Conservation (phyloP, 1,139 yeast genomes). For the Kluyveromyces sp. region DNA sequence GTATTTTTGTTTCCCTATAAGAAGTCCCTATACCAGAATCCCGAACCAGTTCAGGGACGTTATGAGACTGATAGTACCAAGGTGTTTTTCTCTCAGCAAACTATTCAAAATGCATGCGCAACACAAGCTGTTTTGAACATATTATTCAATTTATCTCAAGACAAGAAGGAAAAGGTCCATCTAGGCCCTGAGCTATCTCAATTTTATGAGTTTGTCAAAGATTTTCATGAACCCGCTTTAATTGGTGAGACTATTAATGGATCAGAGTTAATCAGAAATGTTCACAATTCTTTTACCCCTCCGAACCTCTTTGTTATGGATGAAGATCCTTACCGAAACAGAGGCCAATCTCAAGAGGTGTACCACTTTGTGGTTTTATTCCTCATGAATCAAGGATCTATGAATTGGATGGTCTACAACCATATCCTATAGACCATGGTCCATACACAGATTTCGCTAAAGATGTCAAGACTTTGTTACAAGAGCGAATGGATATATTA, state of each 20-base stretch:
- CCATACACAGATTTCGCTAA: constrained; percentile 40
- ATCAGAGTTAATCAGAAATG: constrained; percentile 49
- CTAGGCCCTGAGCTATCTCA: constrained; percentile 45
- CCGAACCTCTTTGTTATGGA: constrained; percentile 49
- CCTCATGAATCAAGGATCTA: constrained; percentile 43
- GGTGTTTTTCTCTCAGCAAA: constrained; percentile 58
- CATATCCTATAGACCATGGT: constrained; percentile 51
- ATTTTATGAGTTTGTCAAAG: constrained; percentile 45
- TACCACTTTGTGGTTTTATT: constrained; percentile 59
- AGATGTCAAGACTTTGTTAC: constrained; percentile 39
- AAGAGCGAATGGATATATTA: constrained; percentile 40
- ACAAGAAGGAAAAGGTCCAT: constrained; percentile 35
- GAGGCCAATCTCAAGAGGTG: constrained; percentile 38
- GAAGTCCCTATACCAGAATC: constrained; percentile 29
- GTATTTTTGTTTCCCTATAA: constrained; percentile 60
- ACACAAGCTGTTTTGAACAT: constrained; percentile 66
- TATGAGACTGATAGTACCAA: constrained; percentile 35
- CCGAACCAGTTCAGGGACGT: constrained; percentile 37
- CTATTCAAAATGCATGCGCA: constrained; percentile 69
- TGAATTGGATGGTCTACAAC: constrained; percentile 60
- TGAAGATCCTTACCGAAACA: constrained; percentile 32
- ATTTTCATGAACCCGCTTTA: constrained; percentile 46
- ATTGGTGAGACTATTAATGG: constrained; percentile 60
- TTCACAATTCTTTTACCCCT: constrained; percentile 58
- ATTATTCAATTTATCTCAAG: constrained; percentile 29